phyloP scores from a whole-genome alignment of 495 filamentous ascomycete species.

The Daldinia grandis region DNA sequence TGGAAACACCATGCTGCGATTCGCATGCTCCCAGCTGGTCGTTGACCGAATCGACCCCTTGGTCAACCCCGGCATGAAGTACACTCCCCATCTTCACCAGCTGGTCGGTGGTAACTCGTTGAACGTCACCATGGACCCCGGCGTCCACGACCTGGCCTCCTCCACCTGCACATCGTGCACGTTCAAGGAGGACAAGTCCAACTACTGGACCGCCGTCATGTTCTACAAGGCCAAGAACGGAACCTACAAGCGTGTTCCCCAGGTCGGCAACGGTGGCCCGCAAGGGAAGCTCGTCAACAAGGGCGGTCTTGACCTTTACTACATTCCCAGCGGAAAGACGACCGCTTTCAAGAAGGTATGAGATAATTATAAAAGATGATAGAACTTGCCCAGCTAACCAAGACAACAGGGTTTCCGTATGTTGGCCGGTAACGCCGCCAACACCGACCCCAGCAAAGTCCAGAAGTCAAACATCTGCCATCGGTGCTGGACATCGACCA shows the following conservation, averaged over 20 bases:
- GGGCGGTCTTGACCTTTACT: conserved; percentile 61
- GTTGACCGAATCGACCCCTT: conserved; percentile 62
- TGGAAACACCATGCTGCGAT: conserved; percentile 60
- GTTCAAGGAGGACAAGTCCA: conserved; percentile 74
- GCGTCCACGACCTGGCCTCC: conserved; percentile 57
- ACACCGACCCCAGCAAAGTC: conserved; percentile 58
- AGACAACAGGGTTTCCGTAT: conserved; percentile 66
- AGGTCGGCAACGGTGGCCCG: conserved; percentile 66
- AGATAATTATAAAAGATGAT: background rate
- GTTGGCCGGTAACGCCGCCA: conserved; percentile 59
- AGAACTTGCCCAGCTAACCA: conserved; percentile 48
- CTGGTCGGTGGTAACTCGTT: conserved; percentile 71
- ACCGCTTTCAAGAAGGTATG: conserved; percentile 65
- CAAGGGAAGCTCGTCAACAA: conserved; percentile 75
- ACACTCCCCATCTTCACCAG: conserved; percentile 63
- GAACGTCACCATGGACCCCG: conserved; percentile 72
- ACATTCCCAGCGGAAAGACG: conserved; percentile 56
- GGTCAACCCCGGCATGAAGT: conserved; percentile 59
- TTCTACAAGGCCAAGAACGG: conserved; percentile 77
- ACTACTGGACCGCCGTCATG: conserved; percentile 81
- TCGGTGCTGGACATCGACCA: conserved; percentile 61
- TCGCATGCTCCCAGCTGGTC: conserved; percentile 65
- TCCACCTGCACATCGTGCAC: conserved; percentile 77
- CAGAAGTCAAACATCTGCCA: conserved; percentile 64
- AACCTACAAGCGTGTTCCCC: conserved; percentile 71